A percentile compares a stretch with the other conserved stretches of the same genome.
Conservation (phyloP, 306 rosid genomes). For the Ochetophila trinervis region DNA sequence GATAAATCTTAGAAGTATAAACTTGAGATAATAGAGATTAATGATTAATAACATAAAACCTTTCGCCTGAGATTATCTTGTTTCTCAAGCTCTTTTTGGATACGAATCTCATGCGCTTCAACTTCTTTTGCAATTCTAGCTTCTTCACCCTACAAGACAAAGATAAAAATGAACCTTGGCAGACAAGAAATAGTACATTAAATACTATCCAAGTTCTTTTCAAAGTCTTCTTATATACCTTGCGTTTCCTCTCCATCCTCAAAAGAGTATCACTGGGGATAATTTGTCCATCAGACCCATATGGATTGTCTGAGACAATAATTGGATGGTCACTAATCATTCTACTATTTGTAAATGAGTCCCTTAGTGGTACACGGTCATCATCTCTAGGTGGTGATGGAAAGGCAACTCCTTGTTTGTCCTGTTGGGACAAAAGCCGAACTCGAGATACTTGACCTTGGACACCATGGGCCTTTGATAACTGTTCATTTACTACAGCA, state of each 20-base stretch:
- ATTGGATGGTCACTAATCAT: constrained; percentile 49
- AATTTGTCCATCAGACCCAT: constrained; percentile 54
- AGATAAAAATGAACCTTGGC: constrained; percentile 16
- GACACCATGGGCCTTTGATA: constrained; percentile 55
- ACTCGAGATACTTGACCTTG: constrained; percentile 66
- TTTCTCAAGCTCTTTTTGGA: constrained; percentile 88
- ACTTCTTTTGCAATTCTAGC: constrained; percentile 63
- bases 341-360: constrained; percentile 45
- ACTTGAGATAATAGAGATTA: constrained; percentile 1
- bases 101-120: constrained; percentile 79
- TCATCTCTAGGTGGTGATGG: constrained; percentile 58
- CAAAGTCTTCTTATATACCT: constrained; percentile 49
- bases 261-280: constrained; percentile 41
- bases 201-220: neutral
- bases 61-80: constrained; percentile 86
- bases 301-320: constrained; percentile 56
- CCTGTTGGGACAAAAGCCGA: constrained; percentile 62
- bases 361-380: constrained; percentile 46
- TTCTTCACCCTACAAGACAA: constrained; percentile 66
- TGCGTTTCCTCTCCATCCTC: constrained; percentile 74
- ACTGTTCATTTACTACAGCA: constrained; percentile 62
- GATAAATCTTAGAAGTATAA: neutral
- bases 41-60: constrained; percentile 41
- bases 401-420: constrained; percentile 54
- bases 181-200: constrained; percentile 11